phyloP scores from a whole-genome alignment of 2,329 filamentous ascomycete species.

The Claviceps purpurea region DNA sequence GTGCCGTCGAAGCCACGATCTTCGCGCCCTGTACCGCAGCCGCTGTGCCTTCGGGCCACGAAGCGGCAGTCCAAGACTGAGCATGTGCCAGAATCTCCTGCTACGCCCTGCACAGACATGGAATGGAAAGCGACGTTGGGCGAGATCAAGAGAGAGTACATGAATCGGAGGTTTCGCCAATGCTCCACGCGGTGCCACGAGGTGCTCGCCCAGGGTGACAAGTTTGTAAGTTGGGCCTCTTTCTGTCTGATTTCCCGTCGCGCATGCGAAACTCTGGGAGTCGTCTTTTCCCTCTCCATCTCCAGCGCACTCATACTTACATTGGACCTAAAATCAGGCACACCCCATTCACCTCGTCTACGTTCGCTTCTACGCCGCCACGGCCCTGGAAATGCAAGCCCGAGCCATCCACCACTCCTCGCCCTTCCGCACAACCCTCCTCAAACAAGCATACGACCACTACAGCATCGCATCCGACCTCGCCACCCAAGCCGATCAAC shows the following conservation, averaged over 20 bases:
- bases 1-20: not conserved
- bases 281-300: not conserved
- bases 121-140: slow-evolving; percentile 39
- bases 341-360: slow-evolving; percentile 45
- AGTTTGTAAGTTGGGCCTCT: slow-evolving; percentile 23
- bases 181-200: slow-evolving; percentile 40
- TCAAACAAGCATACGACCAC: slow-evolving; percentile 37
- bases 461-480: slow-evolving; percentile 36
- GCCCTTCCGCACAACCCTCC: slow-evolving; percentile 31
- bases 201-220: slow-evolving; percentile 34
- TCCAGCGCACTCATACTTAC: not conserved
- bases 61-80: not conserved
- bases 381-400: slow-evolving; percentile 44
- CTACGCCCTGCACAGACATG: slow-evolving; percentile 24
- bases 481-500: slow-evolving; percentile 31
- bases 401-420: slow-evolving; percentile 32
- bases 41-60: not conserved
- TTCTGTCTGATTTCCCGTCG: not conserved
- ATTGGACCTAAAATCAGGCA: slow-evolving; percentile 15
- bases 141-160: slow-evolving; percentile 41
- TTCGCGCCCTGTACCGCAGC: too few relatives aligned
- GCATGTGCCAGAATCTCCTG: not conserved
- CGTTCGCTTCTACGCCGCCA: slow-evolving; percentile 48
- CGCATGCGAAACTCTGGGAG: too few relatives aligned
- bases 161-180: slow-evolving; percentile 35